Evolutionary conservation across 805 yeast species (phyloP), one percentile per base, ranked within the genome.

Genomic region (Candida easanensis): DNA sequence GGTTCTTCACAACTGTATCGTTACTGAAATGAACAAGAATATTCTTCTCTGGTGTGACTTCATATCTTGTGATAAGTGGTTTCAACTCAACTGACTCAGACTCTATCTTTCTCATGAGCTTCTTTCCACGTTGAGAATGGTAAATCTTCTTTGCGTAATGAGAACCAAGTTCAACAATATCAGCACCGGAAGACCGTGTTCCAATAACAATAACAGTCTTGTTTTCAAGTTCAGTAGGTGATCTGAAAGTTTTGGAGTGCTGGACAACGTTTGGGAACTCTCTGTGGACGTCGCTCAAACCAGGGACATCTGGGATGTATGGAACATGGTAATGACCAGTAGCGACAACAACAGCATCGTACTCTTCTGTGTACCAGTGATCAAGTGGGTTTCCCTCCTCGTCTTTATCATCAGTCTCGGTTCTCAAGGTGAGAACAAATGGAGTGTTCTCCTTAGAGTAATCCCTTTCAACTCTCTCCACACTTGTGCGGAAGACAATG

Each of bases 121-220:
- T 77, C 61, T 56, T 13, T 75, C 41, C 66, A 54, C 56, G 74
- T 71, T 20, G 84, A 61, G 57, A 52, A 32, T 52, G 53, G 22
- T 42, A 45, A 4, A 54, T 44, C 32, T 26, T 23, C 30, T 42
- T 42, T 2, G 57, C 52, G 9, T 17, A 4, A 9, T 27, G 18
- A 1, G 46, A 23, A 1, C 52, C 52, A n/a, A 50, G 40, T 19
- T 50, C 51, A 5, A 49, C 46, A 80, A 66, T 57, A 54, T 86
- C 95, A 15, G 76, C 72, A 15, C 88, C 93, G 32, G 85, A 77
- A 4, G 88, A 79, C 7, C 80, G 76, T 48, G 79, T 79, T 0
- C 91, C 93, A 15, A 84, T 71, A 3, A 84, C 71, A 38, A 84
- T 60, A 6, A 79, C 74, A 5, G 55, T 65, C 46, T 62, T 50